Conservation (phyloP, 495 filamentous ascomycete species). For the Penicillium argentinense region DNA sequence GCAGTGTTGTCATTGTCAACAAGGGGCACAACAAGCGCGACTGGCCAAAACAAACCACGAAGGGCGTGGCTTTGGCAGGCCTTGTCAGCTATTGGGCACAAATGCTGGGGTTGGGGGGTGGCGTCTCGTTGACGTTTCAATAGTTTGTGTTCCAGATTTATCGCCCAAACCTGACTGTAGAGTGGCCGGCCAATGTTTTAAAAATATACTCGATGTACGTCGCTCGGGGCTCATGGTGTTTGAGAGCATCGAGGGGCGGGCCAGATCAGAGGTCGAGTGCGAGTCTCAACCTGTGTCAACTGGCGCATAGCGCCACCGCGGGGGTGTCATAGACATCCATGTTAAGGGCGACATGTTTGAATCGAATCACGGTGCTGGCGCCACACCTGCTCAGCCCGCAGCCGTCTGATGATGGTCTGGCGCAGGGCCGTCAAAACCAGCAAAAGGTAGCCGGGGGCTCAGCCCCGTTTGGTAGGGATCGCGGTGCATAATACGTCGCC, state of each 20-base stretch:
- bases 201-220: neutral
- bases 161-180: neutral
- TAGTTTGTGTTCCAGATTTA: constrained; percentile 1
- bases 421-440: neutral
- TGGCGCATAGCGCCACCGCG: neutral
- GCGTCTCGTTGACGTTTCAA: neutral
- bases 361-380: too few relatives aligned
- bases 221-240: neutral
- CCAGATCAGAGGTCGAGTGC: constrained; percentile 1
- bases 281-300: constrained; percentile 3
- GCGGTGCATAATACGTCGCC: neutral
- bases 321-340: too few relatives aligned
- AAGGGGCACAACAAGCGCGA: constrained; percentile 2
- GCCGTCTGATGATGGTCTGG: too few relatives aligned
- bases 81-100: constrained; percentile 17
- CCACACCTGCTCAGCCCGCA: too few relatives aligned
- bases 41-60: neutral
- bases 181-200: neutral
- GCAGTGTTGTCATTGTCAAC: constrained; percentile 8
- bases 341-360: too few relatives aligned
- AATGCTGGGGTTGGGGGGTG: neutral
- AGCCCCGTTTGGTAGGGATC: neutral
- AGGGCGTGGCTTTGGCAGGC: constrained; percentile 5
- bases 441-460: neutral
- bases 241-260: constrained; percentile 3